Base-by-base conservation (phyloP, 257 asterid genomes). In the Hygrophila difformis region DNA sequence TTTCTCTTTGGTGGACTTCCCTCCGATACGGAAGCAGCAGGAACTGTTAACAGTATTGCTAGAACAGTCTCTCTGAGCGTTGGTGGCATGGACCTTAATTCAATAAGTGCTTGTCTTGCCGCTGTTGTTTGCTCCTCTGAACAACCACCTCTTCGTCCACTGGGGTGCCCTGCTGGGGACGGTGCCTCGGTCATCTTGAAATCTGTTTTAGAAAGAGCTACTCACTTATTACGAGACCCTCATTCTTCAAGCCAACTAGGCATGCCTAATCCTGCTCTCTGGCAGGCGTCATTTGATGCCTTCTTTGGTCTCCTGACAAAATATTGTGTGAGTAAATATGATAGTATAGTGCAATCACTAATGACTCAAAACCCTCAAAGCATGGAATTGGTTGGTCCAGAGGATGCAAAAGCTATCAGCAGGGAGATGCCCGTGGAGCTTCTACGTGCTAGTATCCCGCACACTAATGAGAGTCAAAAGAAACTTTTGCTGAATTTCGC, bases 261-360 rank as follows among this genome's bases (percentile, higher is more conserved):
- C 69, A 52, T 67, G 13, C 87, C 94, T 24, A 88, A 84, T 58
- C 87, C 71, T 8, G 78, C 77, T 14, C 80, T 89, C 50, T 89
- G 98, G 98, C 82, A 82, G 81, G 98, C 98, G 43, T 89, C 98
- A 2, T 89, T 89, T n/a, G 96, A 72, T 64, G 91, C 98, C 59
- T 85, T 89, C 74, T 85, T 89, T 53, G 79, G 75, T 40, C 82
- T 85, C 31, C 76, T 89, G 63, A 85, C 93, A 2, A 89, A 82
- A 67, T 85, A 89, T 52, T 82, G 93, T 15, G 57, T 59, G 19
- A 69, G 91, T 59, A 89, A 85, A 62, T 89, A 85, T 49, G 94
- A 82, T 18, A 75, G 91, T 57, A 69, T 89, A 24, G 57, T 79
- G 78, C 93, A 89, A 51, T 77, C 93, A 15, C 26, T 82, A 22